Evolutionary conservation across 140 eudicot species (phyloP).

Genomic region (Erigeron philadelphicus): DNA sequence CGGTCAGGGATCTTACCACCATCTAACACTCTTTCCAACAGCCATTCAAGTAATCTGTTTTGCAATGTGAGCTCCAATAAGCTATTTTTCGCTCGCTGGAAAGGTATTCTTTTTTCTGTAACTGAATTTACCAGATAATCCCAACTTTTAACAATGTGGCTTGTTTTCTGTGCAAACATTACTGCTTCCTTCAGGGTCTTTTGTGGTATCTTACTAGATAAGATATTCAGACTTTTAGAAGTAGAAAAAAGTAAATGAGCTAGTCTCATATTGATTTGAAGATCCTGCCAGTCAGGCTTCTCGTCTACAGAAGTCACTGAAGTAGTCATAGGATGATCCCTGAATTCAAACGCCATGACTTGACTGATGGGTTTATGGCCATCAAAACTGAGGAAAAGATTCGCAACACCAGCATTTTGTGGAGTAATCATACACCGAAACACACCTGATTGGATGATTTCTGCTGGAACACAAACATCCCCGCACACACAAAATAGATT

Average conservation of each 20-base stretch:
- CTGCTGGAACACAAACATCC: slow-evolving; percentile 56
- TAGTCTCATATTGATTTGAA: slow-evolving; percentile 64
- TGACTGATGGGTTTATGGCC: slow-evolving; percentile 76
- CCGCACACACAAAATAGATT: slow-evolving; percentile 66
- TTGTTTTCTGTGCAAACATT: slow-evolving; percentile 52
- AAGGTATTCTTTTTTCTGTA: slow-evolving; percentile 38
- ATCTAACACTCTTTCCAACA: slow-evolving; percentile 64
- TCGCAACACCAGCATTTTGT: slow-evolving; percentile 52
- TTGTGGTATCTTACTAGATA: slow-evolving; percentile 48
- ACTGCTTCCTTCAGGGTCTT: slow-evolving; percentile 56
- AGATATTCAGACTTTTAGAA: slow-evolving; percentile 55
- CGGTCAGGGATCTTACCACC: slow-evolving; percentile 50
- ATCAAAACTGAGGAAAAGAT: slow-evolving; percentile 70
- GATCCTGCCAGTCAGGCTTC: slow-evolving; percentile 52
- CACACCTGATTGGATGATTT: slow-evolving; percentile 66
- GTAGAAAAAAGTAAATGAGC: slow-evolving; percentile 85
- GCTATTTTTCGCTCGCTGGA: slow-evolving; percentile 61
- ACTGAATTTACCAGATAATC: slow-evolving; percentile 39
- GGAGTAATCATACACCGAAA: slow-evolving; percentile 67
- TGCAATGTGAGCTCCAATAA: slow-evolving; percentile 80
- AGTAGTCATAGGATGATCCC: slow-evolving; percentile 35
- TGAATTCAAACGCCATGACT: slow-evolving; percentile 57
- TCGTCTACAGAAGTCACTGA: slow-evolving; percentile 28
- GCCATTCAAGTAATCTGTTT: slow-evolving; percentile 75
- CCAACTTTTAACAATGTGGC: slow-evolving; percentile 58